Evolutionary conservation across 306 rosid genomes (phyloP).

Genomic region (Sechiopsis laciniata): DNA sequence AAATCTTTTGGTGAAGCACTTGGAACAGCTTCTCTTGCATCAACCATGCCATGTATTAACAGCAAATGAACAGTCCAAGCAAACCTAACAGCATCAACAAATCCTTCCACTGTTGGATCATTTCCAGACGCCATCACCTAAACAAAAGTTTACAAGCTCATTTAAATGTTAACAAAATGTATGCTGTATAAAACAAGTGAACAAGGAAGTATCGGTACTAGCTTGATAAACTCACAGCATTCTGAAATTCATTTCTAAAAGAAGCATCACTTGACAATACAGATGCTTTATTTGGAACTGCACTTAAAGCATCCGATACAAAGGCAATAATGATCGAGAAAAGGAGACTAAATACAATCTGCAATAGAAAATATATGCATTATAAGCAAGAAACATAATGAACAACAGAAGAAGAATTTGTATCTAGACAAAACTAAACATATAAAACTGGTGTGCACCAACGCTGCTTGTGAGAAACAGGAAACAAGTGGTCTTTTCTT

Average conservation of each 20-base stretch:
- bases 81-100: slow-evolving; percentile 64
- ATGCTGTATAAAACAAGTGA: background rate
- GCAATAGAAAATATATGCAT: slow-evolving; percentile 32
- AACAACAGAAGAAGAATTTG: slow-evolving; percentile 22
- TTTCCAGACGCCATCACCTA: slow-evolving; percentile 75
- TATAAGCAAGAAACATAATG: background rate
- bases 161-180: slow-evolving; percentile 4
- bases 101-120: slow-evolving; percentile 70
- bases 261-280: slow-evolving; percentile 62
- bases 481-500: background rate
- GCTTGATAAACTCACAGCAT: slow-evolving; percentile 48
- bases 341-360: slow-evolving; percentile 83
- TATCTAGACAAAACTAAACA: slow-evolving; percentile 18
- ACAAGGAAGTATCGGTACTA: slow-evolving; percentile 20
- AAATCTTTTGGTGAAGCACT: slow-evolving; percentile 61
- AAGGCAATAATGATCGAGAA: slow-evolving; percentile 76
- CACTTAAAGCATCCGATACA: slow-evolving; percentile 79
- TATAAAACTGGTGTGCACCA: background rate
- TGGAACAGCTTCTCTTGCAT: slow-evolving; percentile 50
- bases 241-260: slow-evolving; percentile 75
- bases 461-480: background rate
- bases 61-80: slow-evolving; percentile 92
- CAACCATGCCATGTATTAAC: slow-evolving; percentile 56
- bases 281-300: slow-evolving; percentile 79
- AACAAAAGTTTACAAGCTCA: slow-evolving; percentile 2